Evolutionary conservation across 2,329 filamentous ascomycete genomes (phyloP).

Genomic region (Sarocladiaceae sp.): DNA sequence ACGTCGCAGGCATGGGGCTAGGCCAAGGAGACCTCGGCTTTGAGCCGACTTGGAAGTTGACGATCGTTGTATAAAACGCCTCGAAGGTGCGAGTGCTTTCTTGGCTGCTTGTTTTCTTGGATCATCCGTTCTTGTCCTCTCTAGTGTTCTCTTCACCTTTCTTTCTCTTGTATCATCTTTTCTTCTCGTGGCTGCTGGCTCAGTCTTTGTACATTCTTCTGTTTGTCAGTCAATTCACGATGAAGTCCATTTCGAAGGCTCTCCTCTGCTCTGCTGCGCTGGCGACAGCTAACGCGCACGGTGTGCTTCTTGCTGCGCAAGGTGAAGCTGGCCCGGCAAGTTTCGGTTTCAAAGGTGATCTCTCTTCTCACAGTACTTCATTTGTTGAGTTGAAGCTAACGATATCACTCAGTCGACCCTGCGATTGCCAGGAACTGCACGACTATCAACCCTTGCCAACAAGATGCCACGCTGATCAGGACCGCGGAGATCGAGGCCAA

Average conservation of each 20-base stretch:
- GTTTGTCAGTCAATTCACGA: conserved; percentile 1
- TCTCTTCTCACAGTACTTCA: background rate
- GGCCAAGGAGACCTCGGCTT: too few relatives aligned
- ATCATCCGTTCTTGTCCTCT: too few relatives aligned
- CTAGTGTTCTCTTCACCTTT: too few relatives aligned
- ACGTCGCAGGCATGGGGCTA: too few relatives aligned
- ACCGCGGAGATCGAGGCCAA: conserved; percentile 49
- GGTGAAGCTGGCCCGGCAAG: conserved; percentile 43
- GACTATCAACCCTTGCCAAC: conserved; percentile 60
- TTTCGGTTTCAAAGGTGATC: conserved; percentile 44
- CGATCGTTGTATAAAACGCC: too few relatives aligned
- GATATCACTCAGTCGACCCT: conserved; percentile 37
- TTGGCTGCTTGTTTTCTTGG: too few relatives aligned
- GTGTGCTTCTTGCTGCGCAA: conserved; percentile 42
- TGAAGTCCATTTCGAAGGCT: background rate
- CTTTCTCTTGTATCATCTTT: conserved; percentile 13
- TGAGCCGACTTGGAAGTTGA: too few relatives aligned
- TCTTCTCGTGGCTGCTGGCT: conserved; percentile 3
- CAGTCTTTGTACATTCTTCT: background rate
- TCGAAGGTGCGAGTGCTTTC: too few relatives aligned
- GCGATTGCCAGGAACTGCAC: conserved; percentile 59
- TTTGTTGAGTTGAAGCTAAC: conserved; percentile 6
- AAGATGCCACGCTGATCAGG: conserved; percentile 60
- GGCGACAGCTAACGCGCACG: conserved; percentile 27
- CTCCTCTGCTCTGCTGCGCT: background rate